These are phyloP conservation scores for Lojkania enalia DNA, from an alignment of 2,329 filamentous ascomycete species.

Conservation along the genomic window DNA sequence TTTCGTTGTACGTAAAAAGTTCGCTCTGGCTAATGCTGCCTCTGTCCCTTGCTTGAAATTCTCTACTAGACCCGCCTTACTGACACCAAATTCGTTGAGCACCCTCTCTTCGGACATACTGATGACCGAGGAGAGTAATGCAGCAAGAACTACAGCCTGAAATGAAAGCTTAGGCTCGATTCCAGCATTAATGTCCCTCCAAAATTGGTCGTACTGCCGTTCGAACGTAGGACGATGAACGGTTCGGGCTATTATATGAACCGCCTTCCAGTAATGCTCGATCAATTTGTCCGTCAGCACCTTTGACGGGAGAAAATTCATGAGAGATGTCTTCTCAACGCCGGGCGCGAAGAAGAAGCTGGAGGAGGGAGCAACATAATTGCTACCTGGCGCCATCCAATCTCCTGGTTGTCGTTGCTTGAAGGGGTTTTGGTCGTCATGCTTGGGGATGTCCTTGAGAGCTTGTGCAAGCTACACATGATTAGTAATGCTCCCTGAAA, in stretches of 20 bases:
- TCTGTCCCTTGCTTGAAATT: constrained; percentile 67
- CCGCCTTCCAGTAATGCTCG: constrained; percentile 67
- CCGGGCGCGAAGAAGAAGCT: constrained; percentile 66
- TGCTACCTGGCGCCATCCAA: constrained; percentile 65
- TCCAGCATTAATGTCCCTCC: constrained; percentile 62
- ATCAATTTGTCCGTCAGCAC: constrained; percentile 64
- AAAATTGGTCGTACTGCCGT: constrained; percentile 65
- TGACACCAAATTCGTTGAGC: constrained; percentile 57
- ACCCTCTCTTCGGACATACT: constrained; percentile 63
- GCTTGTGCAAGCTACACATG: constrained; percentile 32
- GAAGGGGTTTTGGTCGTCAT: constrained; percentile 14
- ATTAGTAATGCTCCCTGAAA: not conserved
- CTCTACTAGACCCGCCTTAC: constrained; percentile 50
- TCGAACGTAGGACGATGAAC: constrained; percentile 71
- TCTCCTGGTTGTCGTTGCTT: constrained; percentile 26
- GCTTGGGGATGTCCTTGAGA: constrained; percentile 31
- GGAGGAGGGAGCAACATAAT: constrained; percentile 70
- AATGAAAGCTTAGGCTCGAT: constrained; percentile 66
- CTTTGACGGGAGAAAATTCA: constrained; percentile 64
- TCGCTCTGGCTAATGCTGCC: constrained; percentile 67
- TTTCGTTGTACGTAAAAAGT: constrained; percentile 71
- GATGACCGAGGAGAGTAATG: constrained; percentile 69
- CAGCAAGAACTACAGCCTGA: constrained; percentile 70
- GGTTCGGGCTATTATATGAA: constrained; percentile 69
- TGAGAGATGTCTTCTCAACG: constrained; percentile 51